Evolutionary conservation across 495 filamentous ascomycete species (phyloP).

Genomic region (Lophiotrema nucula): DNA sequence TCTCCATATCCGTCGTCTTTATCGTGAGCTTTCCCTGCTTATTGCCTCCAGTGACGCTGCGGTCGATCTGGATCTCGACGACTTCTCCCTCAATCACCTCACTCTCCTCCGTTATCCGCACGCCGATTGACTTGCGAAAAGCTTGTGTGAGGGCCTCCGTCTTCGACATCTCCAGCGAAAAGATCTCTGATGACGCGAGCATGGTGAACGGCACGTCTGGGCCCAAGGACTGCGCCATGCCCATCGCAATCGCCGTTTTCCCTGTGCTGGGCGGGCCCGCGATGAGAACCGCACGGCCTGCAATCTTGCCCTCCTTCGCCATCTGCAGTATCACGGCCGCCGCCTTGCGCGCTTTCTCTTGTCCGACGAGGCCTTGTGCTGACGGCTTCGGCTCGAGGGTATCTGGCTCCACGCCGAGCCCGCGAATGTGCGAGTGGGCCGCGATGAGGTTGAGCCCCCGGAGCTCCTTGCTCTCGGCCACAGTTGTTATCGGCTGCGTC

Average conservation of each 20-base stretch:
- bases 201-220: slow-evolving; percentile 94
- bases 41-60: slow-evolving; percentile 88
- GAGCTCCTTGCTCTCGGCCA: slow-evolving; percentile 91
- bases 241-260: slow-evolving; percentile 98
- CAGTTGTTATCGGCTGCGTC: slow-evolving; percentile 78
- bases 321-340: slow-evolving; percentile 95
- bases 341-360: slow-evolving; percentile 93
- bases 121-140: slow-evolving; percentile 94
- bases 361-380: slow-evolving; percentile 96
- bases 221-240: slow-evolving; percentile 94
- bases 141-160: slow-evolving; percentile 97
- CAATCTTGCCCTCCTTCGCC: slow-evolving; percentile 98
- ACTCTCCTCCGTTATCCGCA: slow-evolving; percentile 95
- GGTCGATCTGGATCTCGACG: slow-evolving; percentile 98
- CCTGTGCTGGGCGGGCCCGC: slow-evolving; percentile 96
- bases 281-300: slow-evolving; percentile 90
- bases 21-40: slow-evolving; percentile 99
- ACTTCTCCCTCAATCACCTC: slow-evolving; percentile 99
- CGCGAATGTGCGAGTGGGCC: slow-evolving; percentile 96
- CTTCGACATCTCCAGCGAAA: slow-evolving; percentile 98
- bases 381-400: slow-evolving; percentile 79
- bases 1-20: slow-evolving; percentile 99
- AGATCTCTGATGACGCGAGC: slow-evolving; percentile 92
- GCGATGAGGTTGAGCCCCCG: slow-evolving; percentile 94
- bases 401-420: slow-evolving; percentile 88